Base-by-base conservation (phyloP, 2,329 filamentous ascomycete species). In the Zymoseptoria pseudotritici region DNA sequence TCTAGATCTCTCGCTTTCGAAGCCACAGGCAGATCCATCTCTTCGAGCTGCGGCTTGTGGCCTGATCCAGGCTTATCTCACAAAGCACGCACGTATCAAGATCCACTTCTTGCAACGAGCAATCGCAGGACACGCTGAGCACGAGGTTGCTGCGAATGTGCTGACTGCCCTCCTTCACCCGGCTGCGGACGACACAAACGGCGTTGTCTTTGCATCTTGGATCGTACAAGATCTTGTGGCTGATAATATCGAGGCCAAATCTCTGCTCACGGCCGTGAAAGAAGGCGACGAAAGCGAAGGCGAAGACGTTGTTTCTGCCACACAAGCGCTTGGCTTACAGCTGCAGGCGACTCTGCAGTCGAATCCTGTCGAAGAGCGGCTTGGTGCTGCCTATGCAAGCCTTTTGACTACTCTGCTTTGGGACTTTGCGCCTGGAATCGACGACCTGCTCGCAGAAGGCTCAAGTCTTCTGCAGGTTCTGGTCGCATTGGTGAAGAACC, bases 241-340 rank as follows among this genome's bases (percentile, higher is more conserved):
- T 63, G 90, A 96, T 61, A 88, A 94, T 66, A 77, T 84, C 3
- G 84, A 89, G 64, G 90, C 90, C 1, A 97, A 97, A 72, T 80
- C 82, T 5, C 80, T 89, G 55, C 86, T 92, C 19, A 90, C 95
- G 82, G 82, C 83, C 21, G 86, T 99, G 20, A 90, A 86, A 0
- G 93, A 97, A 74, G 94, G 94, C 10, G 90, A 97, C 73, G 89
- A 90, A 21, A 86, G 88, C 36, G 90, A 82, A 66, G 94, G 93
- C 3, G 94, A 99, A 76, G 94, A 99, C 74, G 91, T 97, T 11
- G 88, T 99, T 11, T 97, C 93, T 0, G 91, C 90, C 69, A 90
- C 99, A 55, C 94, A 99, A 73, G 88, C 87, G 1, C 83, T 97
- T 61, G 85, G 91, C 8, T 88, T 89, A 4, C 93, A 97, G 70